Evolutionary conservation across 345 rosid genomes (phyloP), one percentile per base, ranked within the genome.

Genomic region (Capsella bursapastoris): DNA sequence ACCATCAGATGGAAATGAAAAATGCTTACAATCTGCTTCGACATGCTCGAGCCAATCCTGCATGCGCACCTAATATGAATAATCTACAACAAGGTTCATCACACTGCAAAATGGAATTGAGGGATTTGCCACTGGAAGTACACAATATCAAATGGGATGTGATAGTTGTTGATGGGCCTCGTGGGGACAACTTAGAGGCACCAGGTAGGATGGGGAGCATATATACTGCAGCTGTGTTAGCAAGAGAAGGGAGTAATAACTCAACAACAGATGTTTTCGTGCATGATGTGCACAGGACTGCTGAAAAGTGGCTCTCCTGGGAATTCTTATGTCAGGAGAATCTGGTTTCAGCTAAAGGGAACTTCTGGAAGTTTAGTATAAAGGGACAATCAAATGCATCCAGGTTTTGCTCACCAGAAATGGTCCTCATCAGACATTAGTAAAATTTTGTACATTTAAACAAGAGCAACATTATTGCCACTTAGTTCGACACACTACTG

Each of bases 301-400:
- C 81, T 57, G 97, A 95, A 84, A 91, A 83, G 80, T 95, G 97
- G 95, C 84, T 90, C 81, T 91, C 97, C 14, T 84, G 92, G 97
- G 97, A 95, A 38, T 92, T 95, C 70, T 81, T 92, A 22, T 90
- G 92, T 37, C 92, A 89, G 53, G 93, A 87, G 66, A 92, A 95
- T 82, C 76, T 87, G 75, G 83, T 87, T 78, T 85, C 89, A 59
- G 82, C 93, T 3, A 91, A 86, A 79, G 97, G 97, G 31, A 82
- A 76, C 70, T 68, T 88, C 41, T 91, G 97, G 97, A 82, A 79
- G 60, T 91, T 86, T 70, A 78, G 74, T 82, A 78, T 95, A 72
- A 53, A 52, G 3, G 80, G 75, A 49, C 80, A 80, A 81, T 68
- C 87, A 66, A 83, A 86, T 79, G 72, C 87, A 56, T 73, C 83